Evolutionary conservation across 139 green algal species (phyloP).

Genomic region (Nannochloris sp.): DNA sequence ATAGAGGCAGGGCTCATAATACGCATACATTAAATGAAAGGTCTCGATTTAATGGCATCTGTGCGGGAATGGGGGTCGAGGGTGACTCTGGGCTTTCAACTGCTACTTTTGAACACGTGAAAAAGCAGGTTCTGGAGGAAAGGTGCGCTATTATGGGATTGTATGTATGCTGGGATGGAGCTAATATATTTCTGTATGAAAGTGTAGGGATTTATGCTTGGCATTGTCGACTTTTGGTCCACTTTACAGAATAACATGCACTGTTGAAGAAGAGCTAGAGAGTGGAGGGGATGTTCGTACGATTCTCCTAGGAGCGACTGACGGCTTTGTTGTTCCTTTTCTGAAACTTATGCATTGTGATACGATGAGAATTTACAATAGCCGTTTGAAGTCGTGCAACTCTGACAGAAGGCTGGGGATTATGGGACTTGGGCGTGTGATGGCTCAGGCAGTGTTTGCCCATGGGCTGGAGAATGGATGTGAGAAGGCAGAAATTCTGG

Average conservation of each 20-base stretch:
- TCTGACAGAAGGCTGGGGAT: conserved; percentile 31
- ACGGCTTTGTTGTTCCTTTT: conserved; percentile 50
- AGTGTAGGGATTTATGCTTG: conserved; percentile 14
- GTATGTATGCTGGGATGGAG: no score
- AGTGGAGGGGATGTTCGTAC: conserved; percentile 3
- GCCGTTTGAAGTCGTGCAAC: conserved; percentile 12
- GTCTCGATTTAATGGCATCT: no score
- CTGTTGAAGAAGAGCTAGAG: conserved; percentile 4
- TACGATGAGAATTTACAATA: conserved; percentile 63
- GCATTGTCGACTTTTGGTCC: conserved; percentile 42
- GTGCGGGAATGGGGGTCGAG: no score
- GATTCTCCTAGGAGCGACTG: conserved; percentile 40
- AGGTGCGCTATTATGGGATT: no score
- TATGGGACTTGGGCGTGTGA: conserved; percentile 57
- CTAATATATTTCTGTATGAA: no score
- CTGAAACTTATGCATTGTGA: conserved; percentile 71
- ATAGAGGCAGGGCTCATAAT: no score
- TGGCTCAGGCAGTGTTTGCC: conserved; percentile 55
- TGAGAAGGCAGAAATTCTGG: conserved; percentile 65
- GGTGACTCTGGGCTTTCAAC: no score
- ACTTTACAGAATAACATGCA: conserved; percentile 48
- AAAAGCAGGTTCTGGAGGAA: no score
- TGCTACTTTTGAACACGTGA: no score
- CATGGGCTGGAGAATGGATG: conserved; percentile 45
- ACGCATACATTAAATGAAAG: no score